Base-by-base conservation (phyloP, 768 basidiomycete species). In the Xerocomus spinulosus region DNA sequence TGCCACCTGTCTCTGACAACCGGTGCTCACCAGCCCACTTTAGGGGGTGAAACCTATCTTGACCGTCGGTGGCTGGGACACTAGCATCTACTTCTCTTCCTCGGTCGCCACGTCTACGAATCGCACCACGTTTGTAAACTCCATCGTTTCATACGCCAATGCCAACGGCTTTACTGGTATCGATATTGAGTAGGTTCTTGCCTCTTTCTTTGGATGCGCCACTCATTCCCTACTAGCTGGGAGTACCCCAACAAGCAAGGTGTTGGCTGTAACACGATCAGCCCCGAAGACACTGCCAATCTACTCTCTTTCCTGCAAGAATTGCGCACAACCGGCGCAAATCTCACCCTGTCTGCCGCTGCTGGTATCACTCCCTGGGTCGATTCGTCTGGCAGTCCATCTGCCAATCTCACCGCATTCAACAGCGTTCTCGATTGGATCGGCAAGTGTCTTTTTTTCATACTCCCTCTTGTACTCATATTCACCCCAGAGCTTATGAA, bases 171-270 rank as follows among this genome's bases (percentile, higher is more conserved):
- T 87, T 14, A 73, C 79, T 53, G 83, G 83, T n/a, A 66, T 86
- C 35, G 83, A 86, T 54, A 80, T 85, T 46, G 84, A 85, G 82
- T 82, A 59, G 33, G 81, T 70, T 5, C 10, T 9, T 25, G 12
- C 23, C 17, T 1, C 38, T 40, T 18, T 20, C 36, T 39, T 4
- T 28, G 0, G 2, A 3, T n/a, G 6, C 32, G 7, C 21, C 41
- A 13, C 47, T 56, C 17, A 58, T 15, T 20, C 1, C 5, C 17
- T 25, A 2, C n/a, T 41, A 88, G 87, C 60, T 92, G 90, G 91
- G 92, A 93, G 64, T 95, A 90, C 61, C 92, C 92, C 30, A 79
- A 74, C 32, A 68, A 68, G 10, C 70, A 70, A 37, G 91, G 90
- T 14, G 76, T 86, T 17, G 75, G 77, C 7, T 88, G 87, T 60